Evolutionary conservation across 768 basidiomycete species (phyloP), one percentile per base, ranked within the genome.

Genomic region (Cytidiella melzeri): DNA sequence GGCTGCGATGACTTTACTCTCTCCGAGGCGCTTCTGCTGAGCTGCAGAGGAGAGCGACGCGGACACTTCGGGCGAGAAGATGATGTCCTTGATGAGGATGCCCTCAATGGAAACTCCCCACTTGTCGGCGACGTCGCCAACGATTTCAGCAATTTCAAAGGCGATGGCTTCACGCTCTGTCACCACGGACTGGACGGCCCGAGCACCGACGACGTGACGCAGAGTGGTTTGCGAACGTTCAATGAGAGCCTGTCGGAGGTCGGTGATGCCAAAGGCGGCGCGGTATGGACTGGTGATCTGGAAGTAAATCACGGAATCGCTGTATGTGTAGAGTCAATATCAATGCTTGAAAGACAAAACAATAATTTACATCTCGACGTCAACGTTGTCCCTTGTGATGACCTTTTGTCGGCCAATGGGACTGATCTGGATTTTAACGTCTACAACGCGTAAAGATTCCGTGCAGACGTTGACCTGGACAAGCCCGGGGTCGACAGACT

Each of bases 21-120:
- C 95, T 68, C 93, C 95, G 51, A 97, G 83, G 53, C 95, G 81
- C 79, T 96, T 96, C 70, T 95, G 92, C 63, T 96, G 94, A 18
- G 95, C 95, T 30, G 95, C 95, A 55, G 87, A 89, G 11, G 92
- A 95, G 43, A 99, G 76, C 15, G 90, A 91, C 7, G 91, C 84
- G 45, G 92, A 83, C 15, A 99, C 81, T 51, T 97, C 95, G 42
- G 86, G 54, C 47, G 85, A 87, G 77, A 97, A 96, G 69, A 93
- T 86, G 69, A 93, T 91, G 65, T 92, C 90, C 71, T 91, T 91
- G 73, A 91, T 89, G 64, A 96, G 82, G 69, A 98, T 94, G 45
- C 90, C 89, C 66, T 97, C 95, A 65, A 97, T 94, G 24, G 87
- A 76, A 38, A 98, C 95, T 65, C 95, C 95, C 95, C 95, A 97